phyloP scores from a whole-genome alignment of 441 rosid species.

The Adansonia grandidieri region DNA sequence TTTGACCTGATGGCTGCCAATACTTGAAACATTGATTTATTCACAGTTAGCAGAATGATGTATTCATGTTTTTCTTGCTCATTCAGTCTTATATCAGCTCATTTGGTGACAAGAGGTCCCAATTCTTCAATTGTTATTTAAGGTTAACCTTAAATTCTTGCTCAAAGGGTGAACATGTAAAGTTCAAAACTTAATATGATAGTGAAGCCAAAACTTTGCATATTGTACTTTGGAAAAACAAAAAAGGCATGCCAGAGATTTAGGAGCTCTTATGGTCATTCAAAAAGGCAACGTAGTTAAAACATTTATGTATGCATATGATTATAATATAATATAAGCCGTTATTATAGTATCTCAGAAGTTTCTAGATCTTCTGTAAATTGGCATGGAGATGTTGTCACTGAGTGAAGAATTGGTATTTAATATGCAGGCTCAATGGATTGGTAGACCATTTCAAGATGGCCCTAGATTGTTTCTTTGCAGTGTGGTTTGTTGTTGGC shows the following conservation, averaged over 20 bases:
- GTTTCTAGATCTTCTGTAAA: slow-evolving; percentile 2
- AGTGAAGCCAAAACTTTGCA: not conserved
- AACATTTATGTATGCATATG: not conserved
- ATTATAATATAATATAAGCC: not conserved
- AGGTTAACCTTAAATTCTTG: not conserved
- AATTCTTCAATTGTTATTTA: not conserved
- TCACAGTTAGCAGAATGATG: not conserved
- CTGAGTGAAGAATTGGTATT: slow-evolving; percentile 29
- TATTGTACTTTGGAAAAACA: not conserved
- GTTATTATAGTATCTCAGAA: not conserved
- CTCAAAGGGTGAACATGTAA: not conserved
- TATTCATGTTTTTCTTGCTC: not conserved
- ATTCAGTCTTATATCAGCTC: not conserved
- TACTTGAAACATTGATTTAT: not conserved
- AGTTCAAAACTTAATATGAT: not conserved
- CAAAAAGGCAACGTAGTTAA: not conserved
- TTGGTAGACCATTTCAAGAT: slow-evolving; percentile 76
- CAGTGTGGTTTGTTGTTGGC: slow-evolving; percentile 83
- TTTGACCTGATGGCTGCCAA: not conserved
- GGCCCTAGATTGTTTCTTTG: slow-evolving; percentile 77
- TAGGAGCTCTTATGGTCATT: not conserved
- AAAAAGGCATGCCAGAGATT: not conserved
- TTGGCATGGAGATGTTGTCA: slow-evolving; percentile 20
- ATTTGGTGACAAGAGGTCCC: not conserved
- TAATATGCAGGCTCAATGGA: slow-evolving; percentile 59